Evolutionary conservation across 768 basidiomycete species (phyloP), one percentile per base, ranked within the genome.

Genomic region (Inosperma sp.): DNA sequence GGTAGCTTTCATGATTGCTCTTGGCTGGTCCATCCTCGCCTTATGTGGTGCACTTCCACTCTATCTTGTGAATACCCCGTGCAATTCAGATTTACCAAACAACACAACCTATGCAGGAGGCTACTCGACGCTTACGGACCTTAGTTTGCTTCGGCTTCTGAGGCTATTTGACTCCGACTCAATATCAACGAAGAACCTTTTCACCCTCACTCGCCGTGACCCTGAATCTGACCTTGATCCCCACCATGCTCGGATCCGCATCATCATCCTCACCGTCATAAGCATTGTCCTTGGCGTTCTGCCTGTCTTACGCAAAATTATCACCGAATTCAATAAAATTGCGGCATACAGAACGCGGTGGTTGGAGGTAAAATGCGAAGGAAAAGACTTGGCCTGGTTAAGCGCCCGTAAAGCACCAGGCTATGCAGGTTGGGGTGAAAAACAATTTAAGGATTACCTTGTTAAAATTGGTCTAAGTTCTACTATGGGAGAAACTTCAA

Each of bases 371-470:
- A 78, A 76, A 45, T 88, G 89, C 60, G 79, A 78, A 54, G 80
- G 80, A 3, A 72, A 82, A 53, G 88, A 91, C 59, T 74, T 93
- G 69, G 88, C 81, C 5, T 90, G 87, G 82, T 67, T 90, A 34
- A 81, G 82, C 58, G 79, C 78, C 0, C 69, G 66, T 4, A 64
- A 72, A 19, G 85, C 86, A 3, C 83, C 82, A 14, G 86, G 85
- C 3, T 84, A 87, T 54, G 71, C 72, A 6, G 80, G 79, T 2
- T 84, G 83, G 84, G 83, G 86, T 8, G 89, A 92, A 65, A 80
- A 81, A 57, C 72, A 76, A 23, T 59, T 91, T 54, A 88, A 88
- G 65, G 81, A 84, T 55, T 82, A 80, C 59, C 68, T 90, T 19
- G 64, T 80, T 49, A 82, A 82, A 63, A 69, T 75, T 25, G 84